Base-by-base conservation (phyloP, 331 rosid genomes). In the Stylosanthes scabra region DNA sequence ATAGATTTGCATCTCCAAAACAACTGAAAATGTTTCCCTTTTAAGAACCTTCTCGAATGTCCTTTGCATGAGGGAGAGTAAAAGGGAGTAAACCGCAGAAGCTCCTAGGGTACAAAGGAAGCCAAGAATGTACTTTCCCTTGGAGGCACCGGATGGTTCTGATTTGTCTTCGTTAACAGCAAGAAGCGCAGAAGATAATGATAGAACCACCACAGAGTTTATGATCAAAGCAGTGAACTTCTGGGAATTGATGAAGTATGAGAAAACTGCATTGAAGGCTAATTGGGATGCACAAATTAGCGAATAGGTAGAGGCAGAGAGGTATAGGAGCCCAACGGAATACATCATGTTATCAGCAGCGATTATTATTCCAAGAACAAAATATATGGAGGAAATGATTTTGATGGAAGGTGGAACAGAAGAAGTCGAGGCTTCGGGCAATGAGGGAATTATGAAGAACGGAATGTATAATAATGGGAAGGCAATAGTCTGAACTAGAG, bases 251-350 rank as follows among this genome's bases (percentile, higher is more conserved):
- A 88, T 55, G 31, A 88, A 81, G 50, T 78, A 88, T 2, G 92
- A 83, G 76, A 85, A 88, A 29, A 88, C 20, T 29, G 88, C 89
- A 78, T 83, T 88, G 50, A 88, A 88, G 59, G 88, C 89, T 47
- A 86, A 77, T 60, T 80, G 85, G 4, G 85, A 81, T 10, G 88
- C 86, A 63, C 84, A 81, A 50, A 84, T 81, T 52, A 84, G 72
- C 4, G 88, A 72, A 58, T 81, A 84, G 2, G 88, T 84, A 5
- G 88, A 84, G 9, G 86, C 86, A 2, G 86, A 45, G 40, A 84
- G 83, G 68, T 84, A 81, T 4, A 84, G 63, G 39, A 84, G 82
- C 29, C 88, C 88, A 25, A 49, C 34, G 1, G 88, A 84, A 70
- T 81, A 84, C 82, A 84, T 67, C 88, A 78, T 81, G 49, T 78